Evolutionary conservation across 73 alveolate genomes (phyloP), one percentile per base, ranked within the genome.

Genomic region (Blepharisma stoltei): DNA sequence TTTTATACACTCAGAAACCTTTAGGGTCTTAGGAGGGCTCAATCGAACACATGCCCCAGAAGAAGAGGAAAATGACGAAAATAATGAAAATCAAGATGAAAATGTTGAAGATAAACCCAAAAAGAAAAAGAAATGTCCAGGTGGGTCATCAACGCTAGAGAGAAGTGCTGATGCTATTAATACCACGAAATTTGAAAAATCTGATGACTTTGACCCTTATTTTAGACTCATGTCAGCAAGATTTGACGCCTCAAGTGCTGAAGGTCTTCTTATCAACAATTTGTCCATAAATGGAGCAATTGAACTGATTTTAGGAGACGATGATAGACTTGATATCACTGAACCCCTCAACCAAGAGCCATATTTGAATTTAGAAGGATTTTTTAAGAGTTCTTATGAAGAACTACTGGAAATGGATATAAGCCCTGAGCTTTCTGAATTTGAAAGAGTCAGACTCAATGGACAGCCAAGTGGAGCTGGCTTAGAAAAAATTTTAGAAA

Each of bases 1-100:
- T 25, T 25, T 14, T 25, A n/a, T 60, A 25, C 73, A 60, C 73
- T n/a, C 14, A 60, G 73, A 60, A 25, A 25, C 46, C 49, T 60
- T 60, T 25, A 60, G 46, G 23, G 23, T 60, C 14, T 25, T 60
- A 14, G 73, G 73, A 14, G 45, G 45, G 18, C 46, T 60, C 5
- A 60, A 60, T 25, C 0, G 73, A 5, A 60, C 73, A 9, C 18
- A 8, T 20, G 41, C 41, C 3, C 41, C 41, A 32, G 41, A 32
- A 32, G 41, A 32, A 32, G 41, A 32, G 41, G 73, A 60, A n/a
- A 20, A n/a, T 60, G 73, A 60, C 5, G 46, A 11, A 9, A 20
- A 20, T n/a, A 18, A n/a, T 18, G 73, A 60, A 60, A 25, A 60
- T 14, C 49, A 60, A 25, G 45, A 60, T 8, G 46, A 60, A 60